phyloP scores from a whole-genome alignment of 225 moss, liverwort and hornwort species.

The Bryoerythrophyllum caledonicum region DNA sequence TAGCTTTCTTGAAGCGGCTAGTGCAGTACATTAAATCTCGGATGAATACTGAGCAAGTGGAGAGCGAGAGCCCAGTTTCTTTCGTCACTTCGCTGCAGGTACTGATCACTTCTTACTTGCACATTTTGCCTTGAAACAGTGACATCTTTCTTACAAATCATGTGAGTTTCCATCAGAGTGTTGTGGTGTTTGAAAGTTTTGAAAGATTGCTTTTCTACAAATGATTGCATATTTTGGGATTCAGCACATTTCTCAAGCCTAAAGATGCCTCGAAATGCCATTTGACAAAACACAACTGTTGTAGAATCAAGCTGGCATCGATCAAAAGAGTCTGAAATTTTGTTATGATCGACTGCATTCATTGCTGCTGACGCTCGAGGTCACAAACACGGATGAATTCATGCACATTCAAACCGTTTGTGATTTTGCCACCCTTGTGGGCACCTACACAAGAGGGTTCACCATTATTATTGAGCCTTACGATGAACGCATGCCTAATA shows the following conservation, averaged over 20 bases:
- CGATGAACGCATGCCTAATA: conserved; percentile 98
- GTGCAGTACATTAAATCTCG: conserved; percentile 85
- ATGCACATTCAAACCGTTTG: conserved; percentile 91
- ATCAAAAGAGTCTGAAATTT: conserved; percentile 90
- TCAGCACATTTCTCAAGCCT: background rate
- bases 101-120: conserved; percentile 14
- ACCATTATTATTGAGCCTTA: conserved; percentile 98
- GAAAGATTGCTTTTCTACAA: background rate
- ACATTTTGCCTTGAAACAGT: background rate
- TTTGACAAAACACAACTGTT: conserved; percentile 18
- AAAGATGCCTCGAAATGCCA: conserved; percentile 3
- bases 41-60: conserved; percentile 85
- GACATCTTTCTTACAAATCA: background rate
- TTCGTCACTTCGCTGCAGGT: conserved; percentile 82
- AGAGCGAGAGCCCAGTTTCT: conserved; percentile 97
- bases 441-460: conserved; percentile 93
- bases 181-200: conserved; percentile 10
- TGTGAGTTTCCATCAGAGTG: background rate
- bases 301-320: conserved; percentile 80
- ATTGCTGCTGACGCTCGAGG: conserved; percentile 79
- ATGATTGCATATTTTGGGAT: background rate
- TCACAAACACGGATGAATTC: conserved; percentile 97
- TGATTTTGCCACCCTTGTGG: conserved; percentile 93
- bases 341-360: conserved; percentile 96
- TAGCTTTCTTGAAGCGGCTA: conserved; percentile 87